Evolutionary conservation across 139 green algal genomes (phyloP).

Genomic region (Chlamydomonas schloesseri): DNA sequence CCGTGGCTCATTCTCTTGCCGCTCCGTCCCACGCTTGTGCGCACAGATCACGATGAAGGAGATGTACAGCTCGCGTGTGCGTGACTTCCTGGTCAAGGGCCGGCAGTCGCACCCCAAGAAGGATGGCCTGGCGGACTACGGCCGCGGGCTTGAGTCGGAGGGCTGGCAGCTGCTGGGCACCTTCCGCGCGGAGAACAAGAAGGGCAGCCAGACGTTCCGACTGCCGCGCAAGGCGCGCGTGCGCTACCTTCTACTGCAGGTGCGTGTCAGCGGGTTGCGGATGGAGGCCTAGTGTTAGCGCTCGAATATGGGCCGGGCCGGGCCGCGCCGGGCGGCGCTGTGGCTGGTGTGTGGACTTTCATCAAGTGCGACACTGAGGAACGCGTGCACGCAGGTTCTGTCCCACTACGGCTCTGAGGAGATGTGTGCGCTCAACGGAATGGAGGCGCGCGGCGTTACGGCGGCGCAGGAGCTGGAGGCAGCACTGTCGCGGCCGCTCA

Average conservation of each 20-base stretch:
- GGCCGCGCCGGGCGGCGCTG: no score
- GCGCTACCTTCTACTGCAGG: conserved; percentile 82
- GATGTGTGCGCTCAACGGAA: conserved; percentile 90
- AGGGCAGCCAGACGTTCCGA: conserved; percentile 81
- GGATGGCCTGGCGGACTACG: conserved; percentile 61
- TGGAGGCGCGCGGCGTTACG: conserved; percentile 80
- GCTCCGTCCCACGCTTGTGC: no score
- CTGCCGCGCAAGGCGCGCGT: conserved; percentile 50
- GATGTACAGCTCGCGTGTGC: conserved; percentile 78
- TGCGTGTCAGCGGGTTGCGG: no score
- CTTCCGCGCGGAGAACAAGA: conserved; percentile 81
- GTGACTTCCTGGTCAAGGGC: conserved; percentile 71
- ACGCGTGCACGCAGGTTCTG: conserved; percentile 70
- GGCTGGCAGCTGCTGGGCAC: conserved; percentile 81
- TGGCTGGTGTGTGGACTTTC: no score
- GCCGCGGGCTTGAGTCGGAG: conserved; percentile 55
- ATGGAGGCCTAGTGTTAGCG: no score
- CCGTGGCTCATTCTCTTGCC: no score
- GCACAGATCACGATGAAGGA: conserved; percentile 74
- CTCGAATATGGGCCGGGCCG: no score
- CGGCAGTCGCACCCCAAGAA: conserved; percentile 59
- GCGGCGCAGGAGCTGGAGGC: conserved; percentile 88
- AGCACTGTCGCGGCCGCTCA: conserved; percentile 63
- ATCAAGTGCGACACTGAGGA: no score
- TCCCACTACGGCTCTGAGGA: conserved; percentile 84